These are phyloP conservation scores for Eimeria necatrix DNA, from an alignment of 169 alveolate genomes.

Conservation along the genomic window DNA sequence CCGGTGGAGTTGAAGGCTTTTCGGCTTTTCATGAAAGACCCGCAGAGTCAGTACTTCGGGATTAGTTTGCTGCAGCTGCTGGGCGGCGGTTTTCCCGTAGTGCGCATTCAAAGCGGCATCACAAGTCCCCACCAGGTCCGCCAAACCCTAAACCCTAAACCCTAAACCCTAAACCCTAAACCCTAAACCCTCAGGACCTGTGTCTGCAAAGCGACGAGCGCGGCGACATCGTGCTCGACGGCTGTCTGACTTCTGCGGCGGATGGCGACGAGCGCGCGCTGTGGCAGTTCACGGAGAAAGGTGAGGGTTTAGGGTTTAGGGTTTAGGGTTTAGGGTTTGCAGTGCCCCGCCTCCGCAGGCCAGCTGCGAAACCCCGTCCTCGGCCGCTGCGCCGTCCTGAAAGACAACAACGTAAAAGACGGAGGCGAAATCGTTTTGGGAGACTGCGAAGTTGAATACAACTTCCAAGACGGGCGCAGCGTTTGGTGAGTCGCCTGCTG, in stretches of 20 bases:
- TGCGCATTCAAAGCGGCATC: slow-evolving; percentile 93
- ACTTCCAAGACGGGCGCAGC: slow-evolving; percentile 77
- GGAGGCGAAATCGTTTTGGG: slow-evolving; percentile 87
- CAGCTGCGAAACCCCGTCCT: slow-evolving; percentile 84
- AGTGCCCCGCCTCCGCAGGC: no score
- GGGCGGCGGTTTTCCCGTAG: slow-evolving; percentile 90
- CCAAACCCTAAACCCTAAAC: no score
- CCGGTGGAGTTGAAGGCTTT: slow-evolving; percentile 87
- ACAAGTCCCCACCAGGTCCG: slow-evolving; percentile 85
- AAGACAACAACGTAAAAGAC: slow-evolving; percentile 86
- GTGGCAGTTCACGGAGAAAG: slow-evolving; percentile 77
- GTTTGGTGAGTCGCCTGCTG: slow-evolving; percentile 42
- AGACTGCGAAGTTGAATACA: slow-evolving; percentile 81
- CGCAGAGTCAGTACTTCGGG: slow-evolving; percentile 91
- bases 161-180: no score
- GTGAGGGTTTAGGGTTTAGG: neutral
- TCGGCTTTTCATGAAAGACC: slow-evolving; percentile 89
- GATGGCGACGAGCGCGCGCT: slow-evolving; percentile 75
- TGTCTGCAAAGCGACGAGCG: slow-evolving; percentile 77
- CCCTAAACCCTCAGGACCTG: slow-evolving; percentile 30
- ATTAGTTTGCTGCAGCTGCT: slow-evolving; percentile 89
- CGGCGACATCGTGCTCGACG: slow-evolving; percentile 76
- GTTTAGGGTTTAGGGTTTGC: no score
- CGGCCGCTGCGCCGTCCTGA: slow-evolving; percentile 88
- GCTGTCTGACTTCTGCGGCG: slow-evolving; percentile 50